Conservation (phyloP, 805 yeast genomes). For the Candida montana region DNA sequence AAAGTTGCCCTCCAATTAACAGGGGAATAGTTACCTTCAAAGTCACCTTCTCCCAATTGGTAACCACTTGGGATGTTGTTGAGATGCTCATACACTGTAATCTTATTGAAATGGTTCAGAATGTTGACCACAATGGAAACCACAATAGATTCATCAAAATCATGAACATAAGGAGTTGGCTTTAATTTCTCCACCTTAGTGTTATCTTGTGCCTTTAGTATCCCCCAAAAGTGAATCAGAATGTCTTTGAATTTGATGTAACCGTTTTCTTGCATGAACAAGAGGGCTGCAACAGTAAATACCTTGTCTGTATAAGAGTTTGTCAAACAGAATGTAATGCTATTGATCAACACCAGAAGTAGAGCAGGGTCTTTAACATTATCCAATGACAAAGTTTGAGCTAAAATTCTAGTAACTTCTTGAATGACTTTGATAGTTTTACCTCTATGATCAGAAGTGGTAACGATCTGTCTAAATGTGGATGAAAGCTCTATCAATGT, state of each 20-base stretch:
- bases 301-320: conserved; percentile 29
- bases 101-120: conserved; percentile 40
- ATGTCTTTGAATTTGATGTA: conserved; percentile 30
- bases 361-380: conserved; percentile 22
- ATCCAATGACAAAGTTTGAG: conserved; percentile 22
- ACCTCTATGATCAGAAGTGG: conserved; percentile 30
- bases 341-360: conserved; percentile 32
- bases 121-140: conserved; percentile 37
- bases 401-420: conserved; percentile 21
- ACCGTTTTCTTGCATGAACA: conserved; percentile 50
- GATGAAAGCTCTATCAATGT: conserved; percentile 41
- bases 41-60: conserved; percentile 36
- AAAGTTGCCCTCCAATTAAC: conserved; percentile 21
- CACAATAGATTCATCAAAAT: conserved; percentile 32
- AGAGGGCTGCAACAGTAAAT: conserved; percentile 35
- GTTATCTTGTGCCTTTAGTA: conserved; percentile 20
- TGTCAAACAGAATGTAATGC: conserved; percentile 30
- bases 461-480: conserved; percentile 42
- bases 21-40: conserved; percentile 5
- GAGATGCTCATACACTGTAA: conserved; percentile 33
- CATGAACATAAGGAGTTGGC: conserved; percentile 31
- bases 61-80: conserved; percentile 29
- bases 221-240: conserved; percentile 24
- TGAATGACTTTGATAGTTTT: conserved; percentile 38
- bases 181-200: conserved; percentile 28